Evolutionary conservation across 2,329 filamentous ascomycete genomes (phyloP).

Genomic region (Emergomyces africanus): DNA sequence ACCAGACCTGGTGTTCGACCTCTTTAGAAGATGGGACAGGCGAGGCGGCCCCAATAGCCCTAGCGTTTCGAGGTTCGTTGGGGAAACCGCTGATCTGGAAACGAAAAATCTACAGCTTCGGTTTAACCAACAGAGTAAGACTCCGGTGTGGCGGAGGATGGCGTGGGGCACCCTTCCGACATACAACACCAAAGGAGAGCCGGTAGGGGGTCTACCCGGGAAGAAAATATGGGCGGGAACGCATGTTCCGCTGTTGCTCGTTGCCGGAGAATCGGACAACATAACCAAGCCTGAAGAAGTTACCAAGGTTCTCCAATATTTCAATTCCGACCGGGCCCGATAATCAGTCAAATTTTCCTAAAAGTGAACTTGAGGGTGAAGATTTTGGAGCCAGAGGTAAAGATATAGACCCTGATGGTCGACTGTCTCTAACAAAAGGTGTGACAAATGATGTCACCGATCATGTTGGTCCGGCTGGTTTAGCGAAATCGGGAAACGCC

Average conservation of each 20-base stretch:
- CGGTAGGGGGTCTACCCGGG: conserved; percentile 55
- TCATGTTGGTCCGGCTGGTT: not conserved
- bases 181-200: conserved; percentile 40
- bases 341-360: not conserved
- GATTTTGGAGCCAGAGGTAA: not conserved
- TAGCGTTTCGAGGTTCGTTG: conserved; percentile 64
- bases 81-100: conserved; percentile 27
- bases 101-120: conserved; percentile 31
- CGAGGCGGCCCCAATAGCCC: conserved; percentile 63
- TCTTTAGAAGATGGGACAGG: conserved; percentile 66
- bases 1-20: conserved; percentile 55
- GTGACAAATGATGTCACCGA: conserved; percentile 4
- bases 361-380: not conserved
- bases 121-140: conserved; percentile 67
- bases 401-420: not conserved
- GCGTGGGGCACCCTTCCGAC: conserved; percentile 56
- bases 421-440: not conserved
- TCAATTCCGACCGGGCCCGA: conserved; percentile 15
- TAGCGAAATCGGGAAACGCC: conserved; percentile 28
- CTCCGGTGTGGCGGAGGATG: conserved; percentile 72
- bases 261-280: conserved; percentile 64
- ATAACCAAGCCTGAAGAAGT: conserved; percentile 63
- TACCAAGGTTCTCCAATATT: conserved; percentile 47
- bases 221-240: conserved; percentile 59
- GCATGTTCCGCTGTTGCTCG: conserved; percentile 60